Evolutionary conservation across 331 rosid genomes (phyloP).

Genomic region (Spiraea crenata): DNA sequence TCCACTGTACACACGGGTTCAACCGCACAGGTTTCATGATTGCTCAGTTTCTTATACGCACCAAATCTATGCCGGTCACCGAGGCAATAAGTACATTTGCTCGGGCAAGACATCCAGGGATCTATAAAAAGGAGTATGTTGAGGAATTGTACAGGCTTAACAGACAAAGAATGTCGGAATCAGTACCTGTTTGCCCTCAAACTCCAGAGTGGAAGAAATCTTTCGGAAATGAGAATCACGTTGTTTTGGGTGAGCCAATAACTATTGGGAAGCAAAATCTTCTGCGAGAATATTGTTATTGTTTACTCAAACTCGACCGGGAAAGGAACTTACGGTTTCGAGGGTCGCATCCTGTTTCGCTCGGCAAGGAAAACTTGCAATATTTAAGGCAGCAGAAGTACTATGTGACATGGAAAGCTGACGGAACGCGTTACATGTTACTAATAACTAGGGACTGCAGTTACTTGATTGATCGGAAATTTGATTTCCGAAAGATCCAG

Average conservation of each 20-base stretch:
- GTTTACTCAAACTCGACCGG: slow-evolving; percentile 70
- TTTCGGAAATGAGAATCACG: slow-evolving; percentile 77
- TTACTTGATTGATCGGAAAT: slow-evolving; percentile 80
- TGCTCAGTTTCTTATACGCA: slow-evolving; percentile 76
- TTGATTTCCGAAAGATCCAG: slow-evolving; percentile 83
- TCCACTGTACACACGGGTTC: slow-evolving; percentile 95
- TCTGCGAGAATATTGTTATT: slow-evolving; percentile 70
- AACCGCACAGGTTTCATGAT: slow-evolving; percentile 98
- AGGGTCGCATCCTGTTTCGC: slow-evolving; percentile 95
- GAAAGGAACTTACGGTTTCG: slow-evolving; percentile 73
- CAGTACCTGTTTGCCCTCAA: slow-evolving; percentile 57
- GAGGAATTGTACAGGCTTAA: slow-evolving; percentile 69
- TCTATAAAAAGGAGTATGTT: slow-evolving; percentile 82
- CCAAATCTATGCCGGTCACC: slow-evolving; percentile 54
- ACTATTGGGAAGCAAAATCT: slow-evolving; percentile 79
- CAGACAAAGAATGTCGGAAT: slow-evolving; percentile 73
- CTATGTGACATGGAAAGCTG: slow-evolving; percentile 99
- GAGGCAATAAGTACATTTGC: slow-evolving; percentile 74
- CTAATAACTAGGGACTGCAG: slow-evolving; percentile 90
- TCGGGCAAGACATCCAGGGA: slow-evolving; percentile 88
- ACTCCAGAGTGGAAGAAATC: slow-evolving; percentile 92
- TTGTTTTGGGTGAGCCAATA: slow-evolving; percentile 87
- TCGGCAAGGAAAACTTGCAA: slow-evolving; percentile 80
- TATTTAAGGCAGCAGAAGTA: slow-evolving; percentile 85
- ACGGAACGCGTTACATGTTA: slow-evolving; percentile 98